Evolutionary conservation across 495 filamentous ascomycete genomes (phyloP).

Genomic region (Durotheca rogersii): DNA sequence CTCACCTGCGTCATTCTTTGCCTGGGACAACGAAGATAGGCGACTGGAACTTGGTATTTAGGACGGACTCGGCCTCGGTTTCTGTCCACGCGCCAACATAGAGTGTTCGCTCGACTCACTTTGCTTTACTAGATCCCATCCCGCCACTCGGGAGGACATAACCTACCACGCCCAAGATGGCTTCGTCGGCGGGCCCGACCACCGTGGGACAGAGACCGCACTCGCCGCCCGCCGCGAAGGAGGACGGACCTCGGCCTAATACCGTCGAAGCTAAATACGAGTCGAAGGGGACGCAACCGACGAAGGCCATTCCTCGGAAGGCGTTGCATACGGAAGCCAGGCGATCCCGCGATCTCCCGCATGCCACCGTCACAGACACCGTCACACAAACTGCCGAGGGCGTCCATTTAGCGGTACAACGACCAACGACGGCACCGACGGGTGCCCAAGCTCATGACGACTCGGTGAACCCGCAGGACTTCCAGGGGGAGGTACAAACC

Average conservation of each 20-base stretch:
- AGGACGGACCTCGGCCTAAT: background rate
- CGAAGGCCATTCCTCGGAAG: slow-evolving; percentile 3
- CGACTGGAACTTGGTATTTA: background rate
- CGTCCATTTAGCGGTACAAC: background rate
- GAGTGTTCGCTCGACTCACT: too few species aligned
- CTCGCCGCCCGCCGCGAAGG: background rate
- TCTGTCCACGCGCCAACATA: background rate
- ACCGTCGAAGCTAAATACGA: slow-evolving; percentile 21
- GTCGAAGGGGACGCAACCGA: slow-evolving; percentile 33
- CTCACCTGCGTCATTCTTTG: background rate
- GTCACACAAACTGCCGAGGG: slow-evolving; percentile 5
- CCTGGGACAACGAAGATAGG: background rate
- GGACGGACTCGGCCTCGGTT: background rate
- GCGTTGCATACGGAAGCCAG: slow-evolving; percentile 3
- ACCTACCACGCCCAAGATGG: slow-evolving; percentile 7
- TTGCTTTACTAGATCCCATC: slow-evolving; percentile 1
- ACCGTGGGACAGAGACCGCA: slow-evolving; percentile 1
- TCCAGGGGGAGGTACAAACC: slow-evolving; percentile 48
- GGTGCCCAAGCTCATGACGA: slow-evolving; percentile 5
- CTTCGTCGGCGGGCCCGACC: background rate
- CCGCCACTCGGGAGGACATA: slow-evolving; percentile 6
- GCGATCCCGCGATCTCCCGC: slow-evolving; percentile 3
- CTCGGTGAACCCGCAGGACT: slow-evolving; percentile 39
- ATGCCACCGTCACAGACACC: slow-evolving; percentile 5
- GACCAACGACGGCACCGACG: background rate